Base-by-base conservation (phyloP, 176 grass and related monocot species). In the Bolboschoenus planiculmis region DNA sequence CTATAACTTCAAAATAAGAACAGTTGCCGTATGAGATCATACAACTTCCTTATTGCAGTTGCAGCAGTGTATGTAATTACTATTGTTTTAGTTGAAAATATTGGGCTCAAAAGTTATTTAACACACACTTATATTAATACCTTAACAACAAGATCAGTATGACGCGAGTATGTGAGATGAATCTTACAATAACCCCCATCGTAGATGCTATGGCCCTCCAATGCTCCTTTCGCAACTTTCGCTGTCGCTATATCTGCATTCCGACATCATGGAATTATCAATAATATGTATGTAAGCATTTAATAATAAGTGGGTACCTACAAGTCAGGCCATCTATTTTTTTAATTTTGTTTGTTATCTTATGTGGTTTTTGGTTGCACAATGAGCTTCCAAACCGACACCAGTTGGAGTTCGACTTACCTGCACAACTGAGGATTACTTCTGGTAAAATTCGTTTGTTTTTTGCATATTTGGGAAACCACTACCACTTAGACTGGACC, bases 121-220 rank as follows among this genome's bases (percentile, higher is more conserved):
- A 58, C 33, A 60, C 16, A 61, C 9, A 60, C n/a, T 80, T 60
- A 58, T 37, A 80, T 59, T 80, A 59, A 20, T 98, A 99, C 96
- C 96, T 99, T 99, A 79, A 99, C 96, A 90, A 93, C 93, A 76
- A 99, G 97, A 99, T 99, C 93, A 91, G 97, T 99, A 91, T 93
- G 97, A 90, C 93, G 97, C 85, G 97, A 99, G 85, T 99, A 93
- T 91, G 93, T 91, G 86, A 99, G 92, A 90, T 91, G 97, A 91
- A 99, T 90, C 91, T 99, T 99, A 93, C 97, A 99, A 71, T 91
- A 99, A 73, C 97, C 97, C 81, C 97, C 97, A 78, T 99, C 93
- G 77, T 99, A 99, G 86, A 99, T 96, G 86, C 93, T 95, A 83
- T 99, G 93, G 62, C 97, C 97, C 82, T 99, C 97, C 83, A 99